phyloP scores from a whole-genome alignment of 768 basidiomycete genomes.

The Leucosporidium scottii region DNA sequence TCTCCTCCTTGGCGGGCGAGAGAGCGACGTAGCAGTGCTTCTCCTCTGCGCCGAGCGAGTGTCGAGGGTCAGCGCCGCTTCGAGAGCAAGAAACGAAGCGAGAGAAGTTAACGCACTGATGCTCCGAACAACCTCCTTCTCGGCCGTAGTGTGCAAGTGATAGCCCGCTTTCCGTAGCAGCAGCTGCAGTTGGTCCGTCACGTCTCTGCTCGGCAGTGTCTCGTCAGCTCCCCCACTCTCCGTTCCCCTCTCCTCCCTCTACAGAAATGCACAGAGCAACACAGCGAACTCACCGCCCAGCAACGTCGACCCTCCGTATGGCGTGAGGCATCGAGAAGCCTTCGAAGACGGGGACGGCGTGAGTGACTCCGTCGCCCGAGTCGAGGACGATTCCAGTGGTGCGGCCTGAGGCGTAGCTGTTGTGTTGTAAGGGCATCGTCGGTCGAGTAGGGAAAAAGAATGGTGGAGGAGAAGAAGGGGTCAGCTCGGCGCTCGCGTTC shows the following conservation, averaged over 20 bases:
- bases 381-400: conserved; percentile 91
- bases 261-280: background rate
- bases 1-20: conserved; percentile 61
- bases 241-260: background rate
- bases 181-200: conserved; percentile 94
- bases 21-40: conserved; percentile 92
- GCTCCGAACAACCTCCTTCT: conserved; percentile 70
- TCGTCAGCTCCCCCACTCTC: background rate
- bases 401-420: conserved; percentile 76
- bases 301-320: conserved; percentile 82
- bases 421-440: too few relatives aligned
- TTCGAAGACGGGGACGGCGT: conserved; percentile 95
- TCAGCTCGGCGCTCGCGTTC: too few relatives aligned
- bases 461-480: too few relatives aligned
- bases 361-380: conserved; percentile 92
- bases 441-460: conserved; percentile 40
- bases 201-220: conserved; percentile 56
- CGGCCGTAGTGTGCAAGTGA: conserved; percentile 78
- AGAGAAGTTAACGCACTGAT: conserved; percentile 50
- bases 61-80: background rate
- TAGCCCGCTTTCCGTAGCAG: conserved; percentile 89
- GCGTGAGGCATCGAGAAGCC: conserved; percentile 88
- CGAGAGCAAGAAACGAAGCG: background rate
- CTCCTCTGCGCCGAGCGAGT: conserved; percentile 53
- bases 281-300: conserved; percentile 68